phyloP scores from a whole-genome alignment of 495 filamentous ascomycete species.

The Saxophila tyrrhenica region DNA sequence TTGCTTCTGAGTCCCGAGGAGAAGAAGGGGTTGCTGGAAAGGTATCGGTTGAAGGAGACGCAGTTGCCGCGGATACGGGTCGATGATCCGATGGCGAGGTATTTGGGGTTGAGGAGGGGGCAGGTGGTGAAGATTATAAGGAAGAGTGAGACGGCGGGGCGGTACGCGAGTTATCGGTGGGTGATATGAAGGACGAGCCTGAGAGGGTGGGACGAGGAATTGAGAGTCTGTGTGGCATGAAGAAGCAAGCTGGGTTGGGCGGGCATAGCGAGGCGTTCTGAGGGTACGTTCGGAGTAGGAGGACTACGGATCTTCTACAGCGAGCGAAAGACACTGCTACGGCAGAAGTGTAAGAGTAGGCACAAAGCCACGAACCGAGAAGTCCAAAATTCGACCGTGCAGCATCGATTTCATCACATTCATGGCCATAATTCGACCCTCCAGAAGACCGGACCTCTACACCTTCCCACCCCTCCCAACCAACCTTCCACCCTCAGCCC shows the following conservation, averaged over 20 bases:
- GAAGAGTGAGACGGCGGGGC: slow-evolving; percentile 62
- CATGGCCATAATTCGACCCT: too few species aligned
- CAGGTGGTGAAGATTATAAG: slow-evolving; percentile 98
- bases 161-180: slow-evolving; percentile 66
- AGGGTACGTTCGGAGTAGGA: too few species aligned
- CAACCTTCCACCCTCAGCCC: background rate
- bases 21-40: slow-evolving; percentile 67
- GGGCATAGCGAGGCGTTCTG: background rate
- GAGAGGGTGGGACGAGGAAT: too few species aligned
- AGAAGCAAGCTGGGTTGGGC: too few species aligned
- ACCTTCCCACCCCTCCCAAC: background rate
- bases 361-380: background rate
- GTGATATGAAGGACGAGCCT: slow-evolving; percentile 41
- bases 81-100: slow-evolving; percentile 84
- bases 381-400: too few species aligned
- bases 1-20: slow-evolving; percentile 81
- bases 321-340: background rate
- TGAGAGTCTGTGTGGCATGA: too few species aligned
- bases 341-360: background rate
- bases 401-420: too few species aligned
- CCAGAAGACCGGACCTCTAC: too few species aligned
- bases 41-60: slow-evolving; percentile 93
- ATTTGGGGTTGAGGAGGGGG: slow-evolving; percentile 79
- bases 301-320: background rate
- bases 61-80: slow-evolving; percentile 87